Evolutionary conservation across 2,329 filamentous ascomycete species (phyloP).

Genomic region (Aspergillus brunneoviolaceus): DNA sequence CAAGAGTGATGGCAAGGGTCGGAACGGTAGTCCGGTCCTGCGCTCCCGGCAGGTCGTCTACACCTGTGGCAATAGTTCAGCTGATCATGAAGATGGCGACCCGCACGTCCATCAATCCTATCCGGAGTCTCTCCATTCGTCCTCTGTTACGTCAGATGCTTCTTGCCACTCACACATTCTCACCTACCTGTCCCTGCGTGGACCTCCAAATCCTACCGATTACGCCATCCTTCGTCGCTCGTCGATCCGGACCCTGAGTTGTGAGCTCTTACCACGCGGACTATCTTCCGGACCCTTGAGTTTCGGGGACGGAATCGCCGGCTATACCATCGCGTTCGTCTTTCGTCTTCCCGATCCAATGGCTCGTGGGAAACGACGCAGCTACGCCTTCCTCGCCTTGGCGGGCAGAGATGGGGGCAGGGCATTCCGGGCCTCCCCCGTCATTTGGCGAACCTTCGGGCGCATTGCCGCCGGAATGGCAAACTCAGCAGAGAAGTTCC

Average conservation of each 20-base stretch:
- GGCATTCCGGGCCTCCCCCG: slow-evolving; percentile 47
- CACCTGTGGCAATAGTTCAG: slow-evolving; percentile 47
- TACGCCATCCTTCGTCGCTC: slow-evolving; percentile 58
- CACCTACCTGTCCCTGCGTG: slow-evolving; percentile 59
- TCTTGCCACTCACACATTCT: slow-evolving; percentile 57
- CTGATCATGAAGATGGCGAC: slow-evolving; percentile 39
- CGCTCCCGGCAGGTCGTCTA: slow-evolving; percentile 55
- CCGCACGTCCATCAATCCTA: slow-evolving; percentile 39
- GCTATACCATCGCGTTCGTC: slow-evolving; percentile 60
- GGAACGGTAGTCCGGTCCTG: slow-evolving; percentile 55
- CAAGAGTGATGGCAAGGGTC: slow-evolving; percentile 48
- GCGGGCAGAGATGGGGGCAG: slow-evolving; percentile 53
- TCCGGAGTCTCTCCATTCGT: slow-evolving; percentile 40
- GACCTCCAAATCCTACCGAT: slow-evolving; percentile 53
- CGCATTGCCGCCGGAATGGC: slow-evolving; percentile 55
- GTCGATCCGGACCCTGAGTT: slow-evolving; percentile 58
- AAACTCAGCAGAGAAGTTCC: slow-evolving; percentile 44
- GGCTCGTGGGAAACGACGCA: slow-evolving; percentile 56
- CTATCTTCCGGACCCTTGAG: slow-evolving; percentile 58
- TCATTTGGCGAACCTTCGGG: slow-evolving; percentile 56
- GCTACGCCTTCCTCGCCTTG: slow-evolving; percentile 58
- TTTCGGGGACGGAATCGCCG: slow-evolving; percentile 56
- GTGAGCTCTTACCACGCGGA: slow-evolving; percentile 56
- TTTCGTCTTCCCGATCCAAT: slow-evolving; percentile 60
- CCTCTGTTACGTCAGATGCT: slow-evolving; percentile 45